Evolutionary conservation across 2,329 filamentous ascomycete species (phyloP).

Genomic region (Drechslerella coelobrocha): DNA sequence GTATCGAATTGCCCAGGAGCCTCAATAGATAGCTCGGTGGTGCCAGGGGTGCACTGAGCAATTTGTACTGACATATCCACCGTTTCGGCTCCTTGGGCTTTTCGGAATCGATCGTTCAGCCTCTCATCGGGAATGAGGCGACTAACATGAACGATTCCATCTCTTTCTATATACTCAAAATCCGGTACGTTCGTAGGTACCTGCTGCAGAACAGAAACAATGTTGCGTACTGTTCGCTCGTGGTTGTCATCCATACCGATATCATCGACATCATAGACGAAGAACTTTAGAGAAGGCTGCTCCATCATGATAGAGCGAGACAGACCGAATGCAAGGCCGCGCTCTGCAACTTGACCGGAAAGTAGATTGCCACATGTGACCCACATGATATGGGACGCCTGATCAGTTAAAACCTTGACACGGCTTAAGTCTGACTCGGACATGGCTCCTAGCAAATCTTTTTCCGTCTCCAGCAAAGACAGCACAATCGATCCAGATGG

Average conservation of each 20-base stretch:
- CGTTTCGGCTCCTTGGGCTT: constrained; percentile 38
- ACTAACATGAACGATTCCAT: constrained; percentile 56
- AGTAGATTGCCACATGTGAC: constrained; percentile 50
- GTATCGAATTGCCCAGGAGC: constrained; percentile 55
- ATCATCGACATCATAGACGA: constrained; percentile 51
- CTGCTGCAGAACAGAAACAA: constrained; percentile 30
- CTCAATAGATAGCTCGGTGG: constrained; percentile 52
- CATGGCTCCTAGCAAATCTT: constrained; percentile 27
- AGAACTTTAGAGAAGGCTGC: constrained; percentile 53
- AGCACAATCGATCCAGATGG: constrained; percentile 17
- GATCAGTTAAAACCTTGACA: constrained; percentile 44
- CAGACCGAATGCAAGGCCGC: constrained; percentile 51
- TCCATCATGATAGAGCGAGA: constrained; percentile 52
- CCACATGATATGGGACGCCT: constrained; percentile 50
- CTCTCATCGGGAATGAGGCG: constrained; percentile 54
- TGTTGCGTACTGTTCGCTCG: constrained; percentile 17
- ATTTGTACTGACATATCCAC: constrained; percentile 32
- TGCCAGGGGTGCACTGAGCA: constrained; percentile 2
- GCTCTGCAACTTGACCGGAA: constrained; percentile 41
- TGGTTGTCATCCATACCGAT: background rate
- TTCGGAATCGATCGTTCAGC: constrained; percentile 51
- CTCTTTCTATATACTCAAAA: constrained; percentile 55
- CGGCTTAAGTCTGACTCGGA: constrained; percentile 29
- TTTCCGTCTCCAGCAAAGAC: constrained; percentile 37
- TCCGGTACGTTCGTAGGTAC: constrained; percentile 47